These are phyloP conservation scores for Sicyos baderoa DNA, from an alignment of 306 rosid genomes.

Conservation along the genomic window DNA sequence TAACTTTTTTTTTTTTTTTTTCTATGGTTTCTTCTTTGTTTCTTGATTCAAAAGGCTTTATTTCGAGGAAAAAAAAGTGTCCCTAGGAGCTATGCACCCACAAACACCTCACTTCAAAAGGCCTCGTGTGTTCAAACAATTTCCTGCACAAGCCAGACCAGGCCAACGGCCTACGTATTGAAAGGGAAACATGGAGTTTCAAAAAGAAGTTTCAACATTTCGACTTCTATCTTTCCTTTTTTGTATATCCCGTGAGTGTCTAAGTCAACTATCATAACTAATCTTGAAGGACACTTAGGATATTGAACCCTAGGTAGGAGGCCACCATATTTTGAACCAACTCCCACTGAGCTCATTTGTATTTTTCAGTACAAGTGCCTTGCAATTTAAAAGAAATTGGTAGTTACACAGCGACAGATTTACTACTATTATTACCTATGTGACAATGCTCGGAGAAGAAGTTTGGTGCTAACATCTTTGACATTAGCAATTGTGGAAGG, in stretches of 20 bases:
- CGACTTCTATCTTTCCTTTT: too few relatives aligned
- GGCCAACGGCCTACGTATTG: too few relatives aligned
- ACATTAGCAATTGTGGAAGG: conserved; percentile 78
- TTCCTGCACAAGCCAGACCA: background rate
- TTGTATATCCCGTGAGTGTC: background rate
- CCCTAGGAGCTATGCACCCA: background rate
- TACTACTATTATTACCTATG: conserved; percentile 52
- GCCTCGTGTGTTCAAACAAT: background rate
- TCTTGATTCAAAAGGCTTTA: too few relatives aligned
- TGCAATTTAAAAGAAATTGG: background rate
- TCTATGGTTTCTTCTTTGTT: too few relatives aligned
- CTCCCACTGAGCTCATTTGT: background rate
- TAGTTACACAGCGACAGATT: background rate
- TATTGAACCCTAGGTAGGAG: background rate
- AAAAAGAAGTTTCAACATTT: background rate
- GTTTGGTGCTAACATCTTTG: conserved; percentile 57
- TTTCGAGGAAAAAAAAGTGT: background rate
- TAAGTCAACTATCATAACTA: background rate
- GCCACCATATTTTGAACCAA: background rate
- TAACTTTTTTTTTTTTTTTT: too few relatives aligned
- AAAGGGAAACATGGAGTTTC: too few relatives aligned
- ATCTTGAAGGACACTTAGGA: background rate
- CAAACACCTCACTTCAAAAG: conserved; percentile 10
- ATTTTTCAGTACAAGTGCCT: background rate
- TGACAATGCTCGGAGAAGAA: conserved; percentile 63